Base-by-base conservation (phyloP, 2,329 filamentous ascomycete species). In the Salinomyces thailandicus region DNA sequence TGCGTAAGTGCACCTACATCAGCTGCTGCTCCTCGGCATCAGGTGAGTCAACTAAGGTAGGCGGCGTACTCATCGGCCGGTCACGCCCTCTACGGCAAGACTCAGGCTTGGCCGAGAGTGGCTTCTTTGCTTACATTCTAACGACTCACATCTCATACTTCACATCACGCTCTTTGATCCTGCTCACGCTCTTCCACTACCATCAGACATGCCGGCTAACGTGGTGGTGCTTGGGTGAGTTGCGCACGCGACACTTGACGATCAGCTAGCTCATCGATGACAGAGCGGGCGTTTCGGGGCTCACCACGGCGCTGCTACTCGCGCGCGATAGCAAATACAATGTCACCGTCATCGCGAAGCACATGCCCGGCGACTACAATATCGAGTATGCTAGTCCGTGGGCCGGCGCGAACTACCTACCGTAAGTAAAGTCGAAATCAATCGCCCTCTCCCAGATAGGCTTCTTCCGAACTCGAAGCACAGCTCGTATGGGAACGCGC, bases 291-390 rank as follows among this genome's bases (percentile, higher is more conserved):
- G 76, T 82, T 5, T 67, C 74, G 19, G 77, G 77, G 17, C 66
- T 82, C 35, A 81, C 78, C 2, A 79, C 75, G 2, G 77, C 78
- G 22, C 63, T 79, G 16, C 60, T 75, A 12, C 62, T 81, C 11
- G 77, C 77, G 9, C 66, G 67, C 41, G 68, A 76, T 48, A 59
- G 63, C 4, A 51, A 61, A 8, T 70, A 78, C 47, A 64, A 66
- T 17, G 62, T 93, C 45, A 86, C 82, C 0, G 67, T 93, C 22
- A 67, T 85, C 19, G 81, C 85, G 4, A 93, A 89, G 54, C 82
- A 93, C 57, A 91, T 94, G 81, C 87, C 87, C 0, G 87, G 87
- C 22, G 87, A 95, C 64, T 91, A 89, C 60, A 82, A 89, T 47
- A 80, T 87, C 48, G 81, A 93, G 66, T 95, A 94, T 58, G 79